Conservation (phyloP, 1,139 yeast genomes). For the Debaryomyces singareniensis region DNA sequence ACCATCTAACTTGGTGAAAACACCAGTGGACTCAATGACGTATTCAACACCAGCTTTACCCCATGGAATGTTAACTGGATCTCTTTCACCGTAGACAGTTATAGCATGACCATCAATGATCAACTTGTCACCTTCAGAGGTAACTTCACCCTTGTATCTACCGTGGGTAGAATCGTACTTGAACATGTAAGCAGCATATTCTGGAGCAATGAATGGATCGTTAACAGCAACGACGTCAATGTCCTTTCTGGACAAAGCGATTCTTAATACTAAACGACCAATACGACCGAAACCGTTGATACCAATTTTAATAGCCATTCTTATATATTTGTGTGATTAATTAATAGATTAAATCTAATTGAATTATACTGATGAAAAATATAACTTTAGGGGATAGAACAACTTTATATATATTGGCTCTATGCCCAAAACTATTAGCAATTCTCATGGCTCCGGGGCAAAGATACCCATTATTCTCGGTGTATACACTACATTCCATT, state of each 20-base stretch:
- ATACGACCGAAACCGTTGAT: slow-evolving; percentile 89
- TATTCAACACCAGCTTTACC: slow-evolving; percentile 69
- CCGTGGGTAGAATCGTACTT: slow-evolving; percentile 88
- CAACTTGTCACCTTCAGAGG: slow-evolving; percentile 48
- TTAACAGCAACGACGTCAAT: slow-evolving; percentile 75
- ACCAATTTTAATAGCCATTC: slow-evolving; percentile 52
- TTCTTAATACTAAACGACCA: slow-evolving; percentile 81
- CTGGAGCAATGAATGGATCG: slow-evolving; percentile 79
- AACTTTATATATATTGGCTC: slow-evolving; percentile 1
- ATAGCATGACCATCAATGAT: slow-evolving; percentile 65
- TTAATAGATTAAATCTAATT: slow-evolving; percentile 3
- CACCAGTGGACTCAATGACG: slow-evolving; percentile 87
- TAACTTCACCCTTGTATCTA: slow-evolving; percentile 62
- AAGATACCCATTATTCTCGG: slow-evolving; percentile 8
- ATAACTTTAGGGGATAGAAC: background rate
- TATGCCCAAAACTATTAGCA: background rate
- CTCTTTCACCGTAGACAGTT: slow-evolving; percentile 68
- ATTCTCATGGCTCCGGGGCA: slow-evolving; percentile 8
- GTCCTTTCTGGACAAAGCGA: slow-evolving; percentile 65
- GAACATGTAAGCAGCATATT: slow-evolving; percentile 84
- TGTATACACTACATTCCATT: slow-evolving; percentile 5
- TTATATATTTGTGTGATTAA: slow-evolving; percentile 4
- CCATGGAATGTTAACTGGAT: slow-evolving; percentile 81
- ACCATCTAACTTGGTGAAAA: slow-evolving; percentile 72
- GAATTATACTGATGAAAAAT: slow-evolving; percentile 6